A percentile compares a stretch with the other conserved stretches of the same genome.
Evolutionary conservation across 768 basidiomycete genomes (phyloP).

Genomic region (Harrya chromipes): DNA sequence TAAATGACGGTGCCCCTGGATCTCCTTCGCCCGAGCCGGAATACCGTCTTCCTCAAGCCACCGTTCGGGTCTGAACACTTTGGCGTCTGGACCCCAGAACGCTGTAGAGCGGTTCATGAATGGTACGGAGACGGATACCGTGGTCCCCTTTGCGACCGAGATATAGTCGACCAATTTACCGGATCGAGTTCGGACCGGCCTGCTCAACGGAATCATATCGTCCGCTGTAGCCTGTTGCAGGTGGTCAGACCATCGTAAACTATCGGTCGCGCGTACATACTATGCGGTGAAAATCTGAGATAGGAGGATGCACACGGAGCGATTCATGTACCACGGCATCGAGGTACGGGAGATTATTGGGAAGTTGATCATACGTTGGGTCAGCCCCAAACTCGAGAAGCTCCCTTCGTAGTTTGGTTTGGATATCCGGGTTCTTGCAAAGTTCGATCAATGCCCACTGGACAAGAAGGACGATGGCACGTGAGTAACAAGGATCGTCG

Average conservation of each 20-base stretch:
- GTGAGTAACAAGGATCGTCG: too few relatives aligned
- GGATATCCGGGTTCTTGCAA: conserved; percentile 40
- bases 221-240: conserved; percentile 43
- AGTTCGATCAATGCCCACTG: conserved; percentile 60
- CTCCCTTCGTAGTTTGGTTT: conserved; percentile 49
- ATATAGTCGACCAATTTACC: conserved; percentile 40
- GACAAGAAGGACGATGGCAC: not conserved
- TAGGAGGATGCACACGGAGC: conserved; percentile 43
- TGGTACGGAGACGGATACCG: conserved; percentile 41
- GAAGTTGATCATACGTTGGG: conserved; percentile 54
- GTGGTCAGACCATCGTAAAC: not conserved
- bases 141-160: conserved; percentile 44
- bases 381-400: conserved; percentile 43
- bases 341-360: conserved; percentile 49
- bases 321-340: conserved; percentile 49
- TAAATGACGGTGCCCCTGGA: conserved; percentile 49
- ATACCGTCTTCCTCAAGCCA: conserved; percentile 46
- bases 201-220: conserved; percentile 53
- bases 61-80: conserved; percentile 56
- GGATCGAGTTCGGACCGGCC: conserved; percentile 40
- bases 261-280: not conserved
- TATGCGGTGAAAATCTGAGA: conserved; percentile 23
- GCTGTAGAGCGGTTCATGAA: conserved; percentile 47
- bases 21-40: conserved; percentile 32
- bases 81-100: conserved; percentile 60